Percentiles rank a stretch among this genome's conserved stretches.
These are phyloP conservation scores for Dysphania ambrosioides DNA, from an alignment of 148 eudicot species.

Conservation along the genomic window DNA sequence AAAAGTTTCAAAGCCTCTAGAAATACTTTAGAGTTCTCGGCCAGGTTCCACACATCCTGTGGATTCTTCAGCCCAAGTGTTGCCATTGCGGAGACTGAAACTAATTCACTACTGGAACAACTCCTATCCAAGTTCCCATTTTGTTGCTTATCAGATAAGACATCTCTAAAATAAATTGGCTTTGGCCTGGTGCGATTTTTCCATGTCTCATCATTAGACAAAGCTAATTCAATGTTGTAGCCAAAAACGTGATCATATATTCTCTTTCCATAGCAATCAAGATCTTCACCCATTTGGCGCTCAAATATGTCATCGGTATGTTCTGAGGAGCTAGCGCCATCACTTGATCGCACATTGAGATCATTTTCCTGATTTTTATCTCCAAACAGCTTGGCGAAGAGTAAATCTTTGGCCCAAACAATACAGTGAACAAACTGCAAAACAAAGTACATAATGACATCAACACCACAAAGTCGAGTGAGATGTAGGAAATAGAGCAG, in stretches of 20 bases:
- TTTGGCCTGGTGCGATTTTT: slow-evolving; percentile 70
- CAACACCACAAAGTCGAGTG: not conserved
- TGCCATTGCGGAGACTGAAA: slow-evolving; percentile 78
- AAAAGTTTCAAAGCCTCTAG: slow-evolving; percentile 73
- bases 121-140: slow-evolving; percentile 52
- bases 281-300: slow-evolving; percentile 57
- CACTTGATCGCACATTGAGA: slow-evolving; percentile 82
- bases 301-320: slow-evolving; percentile 70
- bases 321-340: slow-evolving; percentile 70
- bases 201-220: slow-evolving; percentile 95
- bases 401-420: slow-evolving; percentile 97
- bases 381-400: slow-evolving; percentile 86
- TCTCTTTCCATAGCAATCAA: slow-evolving; percentile 66
- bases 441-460: slow-evolving; percentile 10
- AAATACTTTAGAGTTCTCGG: slow-evolving; percentile 69
- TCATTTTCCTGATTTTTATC: slow-evolving; percentile 91
- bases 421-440: slow-evolving; percentile 97
- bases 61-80: slow-evolving; percentile 83
- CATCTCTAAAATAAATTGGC: slow-evolving; percentile 68
- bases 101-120: slow-evolving; percentile 37
- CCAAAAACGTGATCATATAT: slow-evolving; percentile 95
- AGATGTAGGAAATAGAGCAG: slow-evolving; percentile 6
- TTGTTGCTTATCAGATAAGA: slow-evolving; percentile 37
- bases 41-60: slow-evolving; percentile 82
- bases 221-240: slow-evolving; percentile 76